Base-by-base conservation (phyloP, 352 stramenopile species). In the Globisporangium canariense region DNA sequence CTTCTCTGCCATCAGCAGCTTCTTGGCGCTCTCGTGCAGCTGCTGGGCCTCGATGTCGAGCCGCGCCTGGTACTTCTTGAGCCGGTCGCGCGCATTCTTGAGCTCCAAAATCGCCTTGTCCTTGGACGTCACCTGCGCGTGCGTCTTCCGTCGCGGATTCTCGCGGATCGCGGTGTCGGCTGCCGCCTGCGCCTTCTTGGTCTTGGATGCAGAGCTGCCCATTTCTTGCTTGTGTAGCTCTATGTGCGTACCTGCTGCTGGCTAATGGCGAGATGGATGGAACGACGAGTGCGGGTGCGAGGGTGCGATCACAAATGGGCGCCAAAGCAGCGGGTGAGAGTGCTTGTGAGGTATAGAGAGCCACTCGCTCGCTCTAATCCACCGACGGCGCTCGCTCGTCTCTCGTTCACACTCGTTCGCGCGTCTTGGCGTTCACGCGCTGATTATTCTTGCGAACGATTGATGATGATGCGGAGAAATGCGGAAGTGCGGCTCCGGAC, bases 91-190 rank as follows among this genome's bases (percentile, higher is more conserved):
- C n/a, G 89, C 86, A 51, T 94, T 94, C 73, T 97, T 97, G 46
- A 97, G 86, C 64, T 96, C 87, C 13, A 97, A 75, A 8, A 96
- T 67, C 18, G 88, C 89, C 67, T 93, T 93, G 71, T 97, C 89
- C 71, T 97, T 95, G 43, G 79, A 91, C 43, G 88, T 93, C 49
- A 96, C 75, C 51, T 91, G 77, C 41, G 79, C 70, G 25, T 77
- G 75, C n/a, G 75, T 78, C 60, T 20, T 68, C 50, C 57, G 71
- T 34, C 55, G 47, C 13, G 61, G 65, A 61, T 14, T 50, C 56
- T 61, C 45, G 25, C 45, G 40, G 50, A 56, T 28, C 30, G 14
- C 14, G 16, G 60, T 51, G 18, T 14, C 7, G 16, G 53, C 40
- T 20, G 18, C 30, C 30, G 20, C 14, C 46, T 60, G 43, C 9